A percentile compares a stretch with the other conserved stretches of the same genome.
These are phyloP conservation scores for Cystofilobasidium ferigula DNA, from an alignment of 768 basidiomycete species.

Conservation along the genomic window DNA sequence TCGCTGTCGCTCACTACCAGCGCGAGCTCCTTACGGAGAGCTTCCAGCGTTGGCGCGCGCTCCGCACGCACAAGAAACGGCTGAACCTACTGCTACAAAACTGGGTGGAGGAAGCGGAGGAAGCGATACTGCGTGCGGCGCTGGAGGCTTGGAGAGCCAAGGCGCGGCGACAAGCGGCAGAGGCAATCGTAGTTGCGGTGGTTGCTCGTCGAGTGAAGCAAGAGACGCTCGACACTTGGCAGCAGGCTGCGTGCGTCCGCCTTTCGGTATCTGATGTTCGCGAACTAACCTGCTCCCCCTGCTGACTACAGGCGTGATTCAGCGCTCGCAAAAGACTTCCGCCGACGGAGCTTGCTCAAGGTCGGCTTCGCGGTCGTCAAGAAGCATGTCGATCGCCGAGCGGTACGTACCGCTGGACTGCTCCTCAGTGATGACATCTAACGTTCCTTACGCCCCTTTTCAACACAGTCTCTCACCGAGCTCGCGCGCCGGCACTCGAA, in stretches of 20 bases:
- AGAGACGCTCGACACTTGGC: conserved; percentile 50
- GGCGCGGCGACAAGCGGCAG: conserved; percentile 42
- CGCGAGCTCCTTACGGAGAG: background rate
- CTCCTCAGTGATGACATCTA: no score
- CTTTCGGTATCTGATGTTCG: no score
- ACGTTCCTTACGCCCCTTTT: no score
- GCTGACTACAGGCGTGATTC: no score
- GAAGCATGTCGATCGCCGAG: no score
- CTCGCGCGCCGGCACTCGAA: no score
- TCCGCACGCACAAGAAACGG: background rate
- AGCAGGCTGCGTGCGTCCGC: conserved; percentile 46
- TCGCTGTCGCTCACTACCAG: conserved; percentile 1
- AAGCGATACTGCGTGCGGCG: background rate
- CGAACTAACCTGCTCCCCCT: no score
- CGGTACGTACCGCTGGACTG: no score
- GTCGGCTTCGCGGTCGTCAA: no score
- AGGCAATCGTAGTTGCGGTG: conserved; percentile 14
- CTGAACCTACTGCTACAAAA: background rate
- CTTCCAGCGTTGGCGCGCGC: conserved; percentile 8
- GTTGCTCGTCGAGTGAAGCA: conserved; percentile 43
- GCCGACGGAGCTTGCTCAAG: no score
- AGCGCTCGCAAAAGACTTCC: no score
- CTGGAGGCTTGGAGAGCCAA: conserved; percentile 54
- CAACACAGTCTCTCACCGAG: no score
- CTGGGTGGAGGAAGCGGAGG: conserved; percentile 3